Base-by-base conservation (phyloP, 495 filamentous ascomycete genomes). In the Penicillium mononematosum region DNA sequence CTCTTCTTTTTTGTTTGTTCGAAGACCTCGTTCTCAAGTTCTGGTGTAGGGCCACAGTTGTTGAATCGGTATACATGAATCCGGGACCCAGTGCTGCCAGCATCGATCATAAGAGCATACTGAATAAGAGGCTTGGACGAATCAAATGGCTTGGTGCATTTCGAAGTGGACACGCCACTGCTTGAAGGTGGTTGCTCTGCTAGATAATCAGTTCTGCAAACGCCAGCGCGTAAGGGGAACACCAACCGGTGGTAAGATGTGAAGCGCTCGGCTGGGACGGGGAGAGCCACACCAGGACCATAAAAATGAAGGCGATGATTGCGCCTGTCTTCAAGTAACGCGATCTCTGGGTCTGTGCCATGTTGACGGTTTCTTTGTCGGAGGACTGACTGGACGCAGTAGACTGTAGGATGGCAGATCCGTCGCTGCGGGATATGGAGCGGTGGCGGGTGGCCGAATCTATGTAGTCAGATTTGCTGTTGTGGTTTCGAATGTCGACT, bases 1-100 rank as follows among this genome's bases (percentile, higher is more conserved):
- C 83, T 73, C 58, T 80, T 87, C 79, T 88, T 89, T 64, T 86
- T 82, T 17, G 91, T 97, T 85, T 88, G 87, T 77, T 95, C 84
- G 70, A 98, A 98, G 20, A 87, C 79, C 69, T 98, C 94, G 63
- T 85, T 77, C 69, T 98, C 94, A 17, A 98, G 81, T 75, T 98
- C 94, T n/a, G 94, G 94, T 20, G 92, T 92, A 36, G 87, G 70
- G 50, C 92, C 95, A 76, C 94, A 98, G 78, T 98, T 98, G 78
- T 97, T 98, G 83, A 98, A 98, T 58, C 88, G 87, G 78, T 97
- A 98, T 53, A 98, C 92, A 75, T 98, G 94, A 67, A 98, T 96
- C 53, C 94, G 89, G 58, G 94, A 98, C 56, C 94, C 94, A 41
- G 93, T 96, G 75, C 92, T 97, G 53, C 94, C 94, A 38, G 94